These are phyloP conservation scores for Filobasidium wieringae DNA, from an alignment of 768 basidiomycete genomes.

Conservation along the genomic window DNA sequence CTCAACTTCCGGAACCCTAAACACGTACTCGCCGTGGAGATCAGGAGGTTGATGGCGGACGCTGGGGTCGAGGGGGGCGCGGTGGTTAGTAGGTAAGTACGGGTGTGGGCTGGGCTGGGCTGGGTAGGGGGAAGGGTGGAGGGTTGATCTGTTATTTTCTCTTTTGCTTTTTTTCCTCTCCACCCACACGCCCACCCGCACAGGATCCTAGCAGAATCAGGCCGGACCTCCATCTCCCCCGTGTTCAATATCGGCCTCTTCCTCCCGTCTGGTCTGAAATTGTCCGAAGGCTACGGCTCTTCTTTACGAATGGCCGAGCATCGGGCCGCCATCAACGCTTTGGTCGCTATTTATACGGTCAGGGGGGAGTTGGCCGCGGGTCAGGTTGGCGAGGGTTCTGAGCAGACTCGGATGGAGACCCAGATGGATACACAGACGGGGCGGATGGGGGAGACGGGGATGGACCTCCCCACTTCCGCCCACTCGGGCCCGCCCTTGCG, in stretches of 20 bases:
- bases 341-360: slow-evolving; percentile 28
- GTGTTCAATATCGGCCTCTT: slow-evolving; percentile 94
- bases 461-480: slow-evolving; percentile 3
- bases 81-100: slow-evolving; percentile 47
- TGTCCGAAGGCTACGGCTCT: slow-evolving; percentile 89
- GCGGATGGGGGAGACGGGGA: background rate
- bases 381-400: background rate
- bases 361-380: slow-evolving; percentile 17
- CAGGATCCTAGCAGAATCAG: slow-evolving; percentile 83
- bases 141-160: background rate
- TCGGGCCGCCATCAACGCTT: slow-evolving; percentile 48
- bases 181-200: background rate
- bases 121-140: background rate
- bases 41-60: slow-evolving; percentile 53
- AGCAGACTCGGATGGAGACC: too few species aligned
- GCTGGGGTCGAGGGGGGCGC: slow-evolving; percentile 33
- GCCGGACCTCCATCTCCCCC: slow-evolving; percentile 78
- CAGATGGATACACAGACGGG: background rate
- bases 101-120: background rate
- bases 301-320: slow-evolving; percentile 91
- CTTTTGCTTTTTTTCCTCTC: background rate
- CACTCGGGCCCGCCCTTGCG: background rate
- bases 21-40: slow-evolving; percentile 59
- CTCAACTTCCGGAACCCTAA: slow-evolving; percentile 76
- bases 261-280: slow-evolving; percentile 58